These are phyloP conservation scores for Aspergillus costaricaensis DNA, from an alignment of 2,329 filamentous ascomycete species.

Conservation along the genomic window DNA sequence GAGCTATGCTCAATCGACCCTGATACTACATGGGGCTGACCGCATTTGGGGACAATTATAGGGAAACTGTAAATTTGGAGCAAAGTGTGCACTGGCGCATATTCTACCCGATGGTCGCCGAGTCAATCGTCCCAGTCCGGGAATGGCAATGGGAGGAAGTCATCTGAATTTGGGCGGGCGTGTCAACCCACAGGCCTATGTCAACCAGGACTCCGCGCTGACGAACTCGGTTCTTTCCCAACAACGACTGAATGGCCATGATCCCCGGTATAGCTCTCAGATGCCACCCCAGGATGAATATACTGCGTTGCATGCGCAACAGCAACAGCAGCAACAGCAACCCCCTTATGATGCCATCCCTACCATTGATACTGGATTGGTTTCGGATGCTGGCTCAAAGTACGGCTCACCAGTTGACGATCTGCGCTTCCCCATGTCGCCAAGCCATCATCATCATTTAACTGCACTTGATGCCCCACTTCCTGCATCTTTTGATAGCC, in stretches of 20 bases:
- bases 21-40: constrained; percentile 20
- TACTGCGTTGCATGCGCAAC: constrained; percentile 40
- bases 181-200: constrained; percentile 64
- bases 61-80: constrained; percentile 99
- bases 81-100: constrained; percentile 95
- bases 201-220: constrained; percentile 68
- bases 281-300: constrained; percentile 48
- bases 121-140: constrained; percentile 71
- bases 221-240: constrained; percentile 70
- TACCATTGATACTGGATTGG: constrained; percentile 60
- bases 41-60: constrained; percentile 42
- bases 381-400: constrained; percentile 60
- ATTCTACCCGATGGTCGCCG: constrained; percentile 90
- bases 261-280: constrained; percentile 46
- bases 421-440: constrained; percentile 76
- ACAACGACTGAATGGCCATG: constrained; percentile 58
- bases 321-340: constrained; percentile 40
- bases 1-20: not conserved
- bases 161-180: constrained; percentile 67
- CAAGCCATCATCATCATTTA: constrained; percentile 67
- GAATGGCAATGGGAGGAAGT: constrained; percentile 53
- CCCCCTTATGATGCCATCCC: constrained; percentile 53
- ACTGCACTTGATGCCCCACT: constrained; percentile 92
- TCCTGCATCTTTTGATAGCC: constrained; percentile 93
- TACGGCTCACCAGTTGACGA: constrained; percentile 86